Evolutionary conservation across 148 eudicot species (phyloP).

Genomic region (Tetragonia tetragonoides): DNA sequence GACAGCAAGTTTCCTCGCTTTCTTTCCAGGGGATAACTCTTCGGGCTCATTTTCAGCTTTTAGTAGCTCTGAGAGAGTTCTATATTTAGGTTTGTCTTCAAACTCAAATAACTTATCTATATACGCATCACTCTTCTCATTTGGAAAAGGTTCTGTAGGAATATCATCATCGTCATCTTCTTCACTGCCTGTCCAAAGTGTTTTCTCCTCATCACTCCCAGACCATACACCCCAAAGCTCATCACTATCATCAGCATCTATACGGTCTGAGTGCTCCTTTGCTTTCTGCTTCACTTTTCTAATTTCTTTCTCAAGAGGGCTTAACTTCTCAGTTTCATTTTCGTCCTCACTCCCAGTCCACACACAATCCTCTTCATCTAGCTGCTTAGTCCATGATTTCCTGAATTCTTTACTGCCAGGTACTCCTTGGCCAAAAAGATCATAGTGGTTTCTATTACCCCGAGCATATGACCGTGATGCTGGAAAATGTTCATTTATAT

Average conservation of each 20-base stretch:
- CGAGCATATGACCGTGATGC: conserved; percentile 66
- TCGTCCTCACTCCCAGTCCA: conserved; percentile 98
- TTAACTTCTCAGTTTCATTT: conserved; percentile 45
- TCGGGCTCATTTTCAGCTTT: conserved; percentile 82
- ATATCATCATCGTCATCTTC: conserved; percentile 78
- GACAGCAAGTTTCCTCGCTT: conserved; percentile 88
- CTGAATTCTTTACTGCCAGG: conserved; percentile 77
- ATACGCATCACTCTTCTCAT: conserved; percentile 79
- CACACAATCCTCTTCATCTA: conserved; percentile 65
- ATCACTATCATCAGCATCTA: conserved; percentile 92
- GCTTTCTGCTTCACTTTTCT: conserved; percentile 73
- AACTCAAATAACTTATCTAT: conserved; percentile 86
- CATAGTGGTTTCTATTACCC: conserved; percentile 52
- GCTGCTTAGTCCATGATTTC: conserved; percentile 75
- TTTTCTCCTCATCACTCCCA: conserved; percentile 88
- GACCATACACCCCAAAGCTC: conserved; percentile 85
- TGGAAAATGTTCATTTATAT: conserved; percentile 25
- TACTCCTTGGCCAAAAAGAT: conserved; percentile 71
- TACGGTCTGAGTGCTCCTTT: conserved; percentile 67
- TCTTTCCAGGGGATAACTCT: conserved; percentile 87
- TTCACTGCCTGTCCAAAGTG: conserved; percentile 92
- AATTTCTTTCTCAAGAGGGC: conserved; percentile 68
- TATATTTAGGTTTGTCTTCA: conserved; percentile 77
- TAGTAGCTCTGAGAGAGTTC: conserved; percentile 63
- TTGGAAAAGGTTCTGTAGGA: conserved; percentile 86